phyloP scores from a whole-genome alignment of 768 basidiomycete genomes.

The Collybiopsis luxurians region DNA sequence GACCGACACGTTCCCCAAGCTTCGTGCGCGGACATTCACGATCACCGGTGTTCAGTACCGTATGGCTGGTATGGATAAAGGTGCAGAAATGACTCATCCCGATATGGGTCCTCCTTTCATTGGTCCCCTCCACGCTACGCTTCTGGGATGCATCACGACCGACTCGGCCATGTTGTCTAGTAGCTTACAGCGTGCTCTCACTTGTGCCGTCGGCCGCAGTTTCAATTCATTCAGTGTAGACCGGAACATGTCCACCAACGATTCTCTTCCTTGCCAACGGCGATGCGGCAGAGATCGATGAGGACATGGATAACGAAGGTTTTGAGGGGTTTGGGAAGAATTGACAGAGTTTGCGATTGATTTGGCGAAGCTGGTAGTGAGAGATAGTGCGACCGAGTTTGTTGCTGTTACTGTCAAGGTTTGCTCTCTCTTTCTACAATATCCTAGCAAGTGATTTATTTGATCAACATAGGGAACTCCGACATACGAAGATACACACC shows the following conservation, averaged over 20 bases:
- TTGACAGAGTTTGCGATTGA: constrained; percentile 87
- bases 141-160: constrained; percentile 89
- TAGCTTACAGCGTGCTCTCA: constrained; percentile 80
- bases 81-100: constrained; percentile 99
- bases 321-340: constrained; percentile 77
- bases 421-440: no score
- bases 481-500: constrained; percentile 81
- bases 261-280: constrained; percentile 93
- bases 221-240: constrained; percentile 98
- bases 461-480: constrained; percentile 66
- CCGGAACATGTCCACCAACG: constrained; percentile 98
- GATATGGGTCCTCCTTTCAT: constrained; percentile 73
- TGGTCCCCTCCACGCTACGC: constrained; percentile 80
- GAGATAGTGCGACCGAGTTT: constrained; percentile 98
- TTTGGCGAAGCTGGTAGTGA: constrained; percentile 90
- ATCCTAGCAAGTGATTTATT: no score
- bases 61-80: constrained; percentile 97
- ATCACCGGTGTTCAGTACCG: constrained; percentile 70
- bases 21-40: constrained; percentile 75
- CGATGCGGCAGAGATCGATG: constrained; percentile 76
- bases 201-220: constrained; percentile 88
- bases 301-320: constrained; percentile 54
- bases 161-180: constrained; percentile 84
- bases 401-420: constrained; percentile 91
- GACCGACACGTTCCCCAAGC: constrained; percentile 97